Evolutionary conservation across 305 asterid genomes (phyloP), one percentile per base, ranked within the genome.

Genomic region (Solanum aculeatissimum): DNA sequence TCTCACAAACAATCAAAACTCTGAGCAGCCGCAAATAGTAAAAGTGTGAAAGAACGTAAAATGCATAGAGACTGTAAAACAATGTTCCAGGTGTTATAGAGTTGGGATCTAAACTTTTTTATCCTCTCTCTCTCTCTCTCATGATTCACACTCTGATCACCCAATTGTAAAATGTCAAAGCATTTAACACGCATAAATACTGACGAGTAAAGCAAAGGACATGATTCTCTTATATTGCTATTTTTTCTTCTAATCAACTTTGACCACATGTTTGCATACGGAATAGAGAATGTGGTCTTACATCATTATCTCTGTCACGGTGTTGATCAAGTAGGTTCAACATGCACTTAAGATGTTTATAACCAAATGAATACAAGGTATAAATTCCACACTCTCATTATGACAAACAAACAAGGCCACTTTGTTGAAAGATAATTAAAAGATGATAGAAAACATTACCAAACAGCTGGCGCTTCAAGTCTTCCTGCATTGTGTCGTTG

Each of bases 401-500:
- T 14, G 55, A 49, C 68, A 77, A 60, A 60, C 35, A 53, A 54
- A 68, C 49, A 71, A 54, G 83, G 18, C n/a, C 68, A 83, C 29
- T 29, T 62, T 57, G 51, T 7, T 23, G 66, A 83, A 63, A 62
- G 8, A 70, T 19, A 21, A n/a, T n/a, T 70, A 38, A 79, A 40
- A 65, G 29, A 40, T 12, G 66, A 86, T 27, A 78, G 62, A 84
- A 15, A 27, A 77, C 84, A 72, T 89, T 93, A 97, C 99, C 99
- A 85, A 97, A 97, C 21, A 97, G 92, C 21, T 92, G 98, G 51
- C 98, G 88, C 92, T 95, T 97, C 88, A 97, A 82, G 91, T 97
- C 99, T 88, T 97, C 99, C 88, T 94, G 98, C 99, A 97, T 97
- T 0, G 98, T 97, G 82, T 97, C 99, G 55, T 97, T 94, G 92